Evolutionary conservation across 331 rosid species (phyloP).

Genomic region (Rhamnella rubrinervis): DNA sequence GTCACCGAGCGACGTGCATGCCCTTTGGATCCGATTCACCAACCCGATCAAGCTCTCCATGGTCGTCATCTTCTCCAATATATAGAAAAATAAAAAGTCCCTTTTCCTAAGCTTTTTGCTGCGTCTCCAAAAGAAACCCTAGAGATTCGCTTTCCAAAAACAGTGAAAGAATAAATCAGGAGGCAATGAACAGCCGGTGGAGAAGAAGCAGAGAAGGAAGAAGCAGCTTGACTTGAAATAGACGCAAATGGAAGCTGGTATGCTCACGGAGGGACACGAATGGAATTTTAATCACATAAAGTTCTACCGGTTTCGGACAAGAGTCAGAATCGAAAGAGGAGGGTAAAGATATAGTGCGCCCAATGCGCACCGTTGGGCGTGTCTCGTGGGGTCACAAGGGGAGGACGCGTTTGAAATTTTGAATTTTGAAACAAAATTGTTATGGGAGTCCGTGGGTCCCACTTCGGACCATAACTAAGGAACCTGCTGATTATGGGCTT

Average conservation of each 20-base stretch:
- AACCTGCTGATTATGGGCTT: no score
- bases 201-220: background rate
- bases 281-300: background rate
- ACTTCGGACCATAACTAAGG: no score
- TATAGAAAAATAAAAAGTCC: background rate
- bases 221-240: background rate
- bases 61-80: slow-evolving; percentile 48
- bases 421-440: background rate
- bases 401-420: slow-evolving; percentile 12
- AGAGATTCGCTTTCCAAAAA: background rate
- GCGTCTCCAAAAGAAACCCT: background rate
- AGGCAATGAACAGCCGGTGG: background rate
- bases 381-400: background rate
- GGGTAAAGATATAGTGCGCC: slow-evolving; percentile 7
- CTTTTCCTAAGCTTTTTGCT: background rate
- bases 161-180: background rate
- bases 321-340: background rate
- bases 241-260: background rate
- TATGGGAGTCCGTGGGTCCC: no score
- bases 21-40: slow-evolving; percentile 86
- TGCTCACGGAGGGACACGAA: background rate
- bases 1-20: slow-evolving; percentile 87
- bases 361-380: background rate
- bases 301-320: slow-evolving; percentile 4
- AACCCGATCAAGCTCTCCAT: slow-evolving; percentile 94